Evolutionary conservation across 1,139 yeast genomes (phyloP).

Genomic region (Yamadazyma buinensis): DNA sequence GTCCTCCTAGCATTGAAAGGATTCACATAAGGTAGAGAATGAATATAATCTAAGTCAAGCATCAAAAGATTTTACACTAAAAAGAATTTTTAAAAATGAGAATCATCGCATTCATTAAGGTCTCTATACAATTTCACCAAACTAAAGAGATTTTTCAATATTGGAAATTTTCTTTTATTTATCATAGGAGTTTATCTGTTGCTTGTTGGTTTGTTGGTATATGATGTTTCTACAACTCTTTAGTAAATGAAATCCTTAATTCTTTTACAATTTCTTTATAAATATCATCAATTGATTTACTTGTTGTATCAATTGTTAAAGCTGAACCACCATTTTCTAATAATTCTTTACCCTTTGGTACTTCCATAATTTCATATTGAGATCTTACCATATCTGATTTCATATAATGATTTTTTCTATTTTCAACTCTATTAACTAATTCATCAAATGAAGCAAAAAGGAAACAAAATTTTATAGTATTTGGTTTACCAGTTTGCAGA

Average conservation of each 20-base stretch:
- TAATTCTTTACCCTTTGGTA: constrained; percentile 51
- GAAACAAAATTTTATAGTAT: constrained; percentile 58
- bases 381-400: constrained; percentile 77
- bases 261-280: constrained; percentile 12
- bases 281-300: constrained; percentile 36
- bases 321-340: constrained; percentile 36
- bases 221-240: no score
- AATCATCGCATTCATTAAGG: constrained; percentile 1
- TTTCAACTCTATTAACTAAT: constrained; percentile 54
- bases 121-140: no score
- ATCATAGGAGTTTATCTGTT: no score
- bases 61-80: constrained; percentile 1
- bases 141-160: no score
- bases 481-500: constrained; percentile 19
- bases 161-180: no score
- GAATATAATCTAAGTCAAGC: constrained; percentile 6
- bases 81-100: not conserved
- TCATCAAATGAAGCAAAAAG: constrained; percentile 62
- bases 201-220: no score
- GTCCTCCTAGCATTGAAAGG: constrained; percentile 48
- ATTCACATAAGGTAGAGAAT: constrained; percentile 33
- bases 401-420: constrained; percentile 79
- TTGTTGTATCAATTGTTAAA: constrained; percentile 36
- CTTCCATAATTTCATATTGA: constrained; percentile 70
- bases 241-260: constrained; percentile 2